Percentiles rank a stretch among this genome's conserved stretches.
Evolutionary conservation across 2,329 filamentous ascomycete species (phyloP).

Genomic region (Tolypocladium inflatum): DNA sequence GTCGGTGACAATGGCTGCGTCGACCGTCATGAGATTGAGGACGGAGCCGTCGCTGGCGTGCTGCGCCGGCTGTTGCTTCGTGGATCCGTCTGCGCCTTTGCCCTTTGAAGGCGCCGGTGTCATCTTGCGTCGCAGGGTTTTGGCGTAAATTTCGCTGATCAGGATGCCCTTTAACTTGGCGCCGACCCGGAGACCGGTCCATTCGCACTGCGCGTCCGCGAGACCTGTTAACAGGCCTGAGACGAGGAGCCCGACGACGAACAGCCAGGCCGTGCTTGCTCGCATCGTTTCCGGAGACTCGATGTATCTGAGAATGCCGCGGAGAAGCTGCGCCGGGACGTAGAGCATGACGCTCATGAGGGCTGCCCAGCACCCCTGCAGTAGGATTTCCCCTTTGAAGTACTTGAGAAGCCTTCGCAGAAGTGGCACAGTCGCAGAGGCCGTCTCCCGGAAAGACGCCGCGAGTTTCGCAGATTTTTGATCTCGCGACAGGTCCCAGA

Average conservation of each 20-base stretch:
- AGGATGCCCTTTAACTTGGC: background rate
- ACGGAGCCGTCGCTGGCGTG: background rate
- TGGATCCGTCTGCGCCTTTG: too few species aligned
- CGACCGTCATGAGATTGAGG: background rate
- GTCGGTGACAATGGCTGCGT: background rate
- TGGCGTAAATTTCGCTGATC: background rate
- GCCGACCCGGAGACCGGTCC: background rate
- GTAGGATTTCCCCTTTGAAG: background rate
- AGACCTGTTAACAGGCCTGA: background rate
- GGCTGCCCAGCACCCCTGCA: background rate
- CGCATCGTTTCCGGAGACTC: background rate
- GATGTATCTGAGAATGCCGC: background rate
- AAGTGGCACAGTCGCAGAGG: background rate
- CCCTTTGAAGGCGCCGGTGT: background rate
- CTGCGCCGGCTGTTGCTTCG: background rate
- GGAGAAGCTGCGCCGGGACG: background rate
- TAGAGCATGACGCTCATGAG: background rate
- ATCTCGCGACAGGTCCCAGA: background rate
- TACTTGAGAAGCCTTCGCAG: background rate
- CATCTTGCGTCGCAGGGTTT: background rate
- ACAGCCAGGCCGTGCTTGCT: background rate
- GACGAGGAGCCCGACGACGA: background rate
- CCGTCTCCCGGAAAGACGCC: background rate
- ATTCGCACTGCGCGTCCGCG: background rate
- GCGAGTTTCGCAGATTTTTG: background rate